A percentile compares a stretch with the other conserved stretches of the same genome.
Conservation (phyloP, 1,284 basidiomycete species). For the Tylopilus sp. region DNA sequence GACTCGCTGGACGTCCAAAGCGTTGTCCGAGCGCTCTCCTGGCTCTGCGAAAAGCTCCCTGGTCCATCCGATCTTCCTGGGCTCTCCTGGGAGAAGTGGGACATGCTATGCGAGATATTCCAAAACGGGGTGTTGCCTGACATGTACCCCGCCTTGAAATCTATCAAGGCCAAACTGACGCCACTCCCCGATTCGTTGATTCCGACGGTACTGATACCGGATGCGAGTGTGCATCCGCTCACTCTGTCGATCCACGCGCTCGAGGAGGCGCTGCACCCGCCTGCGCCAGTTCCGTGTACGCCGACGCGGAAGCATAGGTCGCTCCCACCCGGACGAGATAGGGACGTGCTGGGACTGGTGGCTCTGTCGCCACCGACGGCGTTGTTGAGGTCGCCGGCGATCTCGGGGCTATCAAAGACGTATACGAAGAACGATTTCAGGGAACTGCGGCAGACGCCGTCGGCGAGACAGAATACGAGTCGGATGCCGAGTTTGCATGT, state of each 20-base stretch:
- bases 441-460: slow-evolving; percentile 60
- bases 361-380: slow-evolving; percentile 56
- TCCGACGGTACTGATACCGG: slow-evolving; percentile 31
- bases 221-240: slow-evolving; percentile 8
- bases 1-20: slow-evolving; percentile 31
- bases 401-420: slow-evolving; percentile 75
- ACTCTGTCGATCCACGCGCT: slow-evolving; percentile 26
- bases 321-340: slow-evolving; percentile 14
- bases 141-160: slow-evolving; percentile 27
- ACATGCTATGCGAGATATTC: slow-evolving; percentile 30
- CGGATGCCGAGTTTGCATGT: slow-evolving; percentile 77
- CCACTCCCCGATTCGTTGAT: slow-evolving; percentile 26
- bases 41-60: slow-evolving; percentile 31
- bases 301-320: slow-evolving; percentile 15
- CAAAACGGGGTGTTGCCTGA: slow-evolving; percentile 29
- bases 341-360: slow-evolving; percentile 30
- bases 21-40: slow-evolving; percentile 28
- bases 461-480: slow-evolving; percentile 73
- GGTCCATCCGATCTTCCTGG: slow-evolving; percentile 35
- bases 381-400: slow-evolving; percentile 65
- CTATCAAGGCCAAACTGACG: slow-evolving; percentile 31
- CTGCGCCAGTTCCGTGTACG: slow-evolving; percentile 25
- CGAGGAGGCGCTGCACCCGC: slow-evolving; percentile 24
- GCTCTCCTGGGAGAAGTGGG: slow-evolving; percentile 33
- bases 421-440: slow-evolving; percentile 76